phyloP scores from a whole-genome alignment of 2,329 filamentous ascomycete species.

The Stachybotrys echinatus region DNA sequence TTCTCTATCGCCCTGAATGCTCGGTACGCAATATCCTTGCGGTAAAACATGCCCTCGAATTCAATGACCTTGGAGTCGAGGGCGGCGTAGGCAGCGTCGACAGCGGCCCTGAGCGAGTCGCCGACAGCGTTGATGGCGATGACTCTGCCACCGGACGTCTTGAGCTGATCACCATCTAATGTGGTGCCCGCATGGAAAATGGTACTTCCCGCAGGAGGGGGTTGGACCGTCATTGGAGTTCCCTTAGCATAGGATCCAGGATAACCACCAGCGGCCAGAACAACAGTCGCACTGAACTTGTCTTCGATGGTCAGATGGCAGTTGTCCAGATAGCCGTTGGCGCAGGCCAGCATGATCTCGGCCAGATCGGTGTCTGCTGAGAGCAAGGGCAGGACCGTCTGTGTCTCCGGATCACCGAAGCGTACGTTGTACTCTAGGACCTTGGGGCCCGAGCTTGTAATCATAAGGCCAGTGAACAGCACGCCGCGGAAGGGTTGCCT shows the following conservation, averaged over 20 bases:
- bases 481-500: slow-evolving; percentile 68
- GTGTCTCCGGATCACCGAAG: slow-evolving; percentile 88
- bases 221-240: slow-evolving; percentile 47
- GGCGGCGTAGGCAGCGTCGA: slow-evolving; percentile 81
- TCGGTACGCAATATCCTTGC: slow-evolving; percentile 86
- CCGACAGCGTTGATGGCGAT: slow-evolving; percentile 83
- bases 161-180: slow-evolving; percentile 56
- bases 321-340: slow-evolving; percentile 66
- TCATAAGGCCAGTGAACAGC: slow-evolving; percentile 89
- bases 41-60: slow-evolving; percentile 86
- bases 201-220: slow-evolving; percentile 43
- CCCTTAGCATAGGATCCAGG: slow-evolving; percentile 83
- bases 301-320: slow-evolving; percentile 62
- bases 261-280: slow-evolving; percentile 90
- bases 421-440: slow-evolving; percentile 91
- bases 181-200: slow-evolving; percentile 93
- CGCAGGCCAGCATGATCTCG: slow-evolving; percentile 82
- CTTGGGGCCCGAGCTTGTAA: slow-evolving; percentile 74
- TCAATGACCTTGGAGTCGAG: slow-evolving; percentile 63
- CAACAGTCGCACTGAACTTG: slow-evolving; percentile 81
- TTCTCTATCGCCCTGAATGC: slow-evolving; percentile 48
- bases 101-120: slow-evolving; percentile 70
- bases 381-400: slow-evolving; percentile 77
- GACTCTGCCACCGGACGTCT: slow-evolving; percentile 81
- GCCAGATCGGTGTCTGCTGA: slow-evolving; percentile 76